A percentile compares a stretch with the other conserved stretches of the same genome.
These are phyloP conservation scores for Tetrastigma voinierianum DNA, from an alignment of 164 flowering plant genomes.

Conservation along the genomic window DNA sequence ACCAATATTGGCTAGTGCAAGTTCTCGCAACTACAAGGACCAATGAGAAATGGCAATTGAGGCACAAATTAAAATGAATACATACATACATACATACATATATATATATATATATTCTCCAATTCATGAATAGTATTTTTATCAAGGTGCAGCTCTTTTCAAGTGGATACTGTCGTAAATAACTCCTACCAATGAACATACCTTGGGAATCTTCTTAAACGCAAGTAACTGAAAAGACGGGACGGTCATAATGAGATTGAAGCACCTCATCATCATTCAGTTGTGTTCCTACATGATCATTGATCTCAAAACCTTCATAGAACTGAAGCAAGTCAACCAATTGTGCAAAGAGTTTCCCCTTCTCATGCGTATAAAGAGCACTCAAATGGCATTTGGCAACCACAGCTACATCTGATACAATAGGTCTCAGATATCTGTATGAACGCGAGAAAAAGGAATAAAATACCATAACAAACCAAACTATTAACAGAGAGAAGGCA, in stretches of 20 bases:
- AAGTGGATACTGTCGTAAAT: too few relatives aligned
- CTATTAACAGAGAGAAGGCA: not conserved
- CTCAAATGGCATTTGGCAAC: slow-evolving; percentile 96
- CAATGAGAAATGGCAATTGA: not conserved
- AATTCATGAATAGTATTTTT: too few relatives aligned
- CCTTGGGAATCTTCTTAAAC: slow-evolving; percentile 94
- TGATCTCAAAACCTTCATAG: slow-evolving; percentile 93
- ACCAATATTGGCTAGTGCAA: slow-evolving; percentile 88
- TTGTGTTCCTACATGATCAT: slow-evolving; percentile 86
- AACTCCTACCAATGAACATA: slow-evolving; percentile 16
- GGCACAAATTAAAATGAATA: too few relatives aligned
- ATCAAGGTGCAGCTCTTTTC: too few relatives aligned
- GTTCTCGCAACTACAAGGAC: slow-evolving; percentile 63
- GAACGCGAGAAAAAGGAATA: not conserved
- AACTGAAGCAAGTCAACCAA: slow-evolving; percentile 91
- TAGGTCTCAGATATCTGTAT: slow-evolving; percentile 75
- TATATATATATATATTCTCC: too few relatives aligned
- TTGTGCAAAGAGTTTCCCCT: slow-evolving; percentile 90
- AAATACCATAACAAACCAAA: not conserved
- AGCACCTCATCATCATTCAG: slow-evolving; percentile 90
- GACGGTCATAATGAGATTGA: slow-evolving; percentile 75
- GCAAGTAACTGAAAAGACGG: slow-evolving; percentile 85
- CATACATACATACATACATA: too few relatives aligned
- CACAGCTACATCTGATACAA: slow-evolving; percentile 92
- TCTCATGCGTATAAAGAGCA: slow-evolving; percentile 78